phyloP scores from a whole-genome alignment of 2,329 filamentous ascomycete species.

The Verticillium tricorpus region DNA sequence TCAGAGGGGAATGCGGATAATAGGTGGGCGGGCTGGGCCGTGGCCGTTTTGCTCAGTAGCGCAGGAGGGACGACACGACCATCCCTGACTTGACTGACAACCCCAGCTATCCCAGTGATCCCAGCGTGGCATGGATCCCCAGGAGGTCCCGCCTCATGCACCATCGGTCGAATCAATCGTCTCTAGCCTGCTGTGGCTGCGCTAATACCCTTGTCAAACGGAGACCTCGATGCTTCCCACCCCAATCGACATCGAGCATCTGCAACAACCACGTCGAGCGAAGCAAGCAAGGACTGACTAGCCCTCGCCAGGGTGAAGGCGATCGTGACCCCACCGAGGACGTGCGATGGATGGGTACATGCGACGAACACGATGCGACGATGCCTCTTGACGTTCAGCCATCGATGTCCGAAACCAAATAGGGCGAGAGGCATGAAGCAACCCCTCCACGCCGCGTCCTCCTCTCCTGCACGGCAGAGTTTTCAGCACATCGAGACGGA shows the following conservation, averaged over 20 bases:
- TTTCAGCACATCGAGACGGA: background rate
- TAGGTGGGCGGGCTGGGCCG: background rate
- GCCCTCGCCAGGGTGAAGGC: too few relatives aligned
- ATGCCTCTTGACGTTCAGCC: too few relatives aligned
- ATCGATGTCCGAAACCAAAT: background rate
- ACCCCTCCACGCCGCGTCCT: background rate
- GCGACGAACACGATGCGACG: too few relatives aligned
- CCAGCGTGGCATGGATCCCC: background rate
- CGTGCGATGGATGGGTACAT: too few relatives aligned
- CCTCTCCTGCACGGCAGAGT: background rate
- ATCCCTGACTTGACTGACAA: background rate
- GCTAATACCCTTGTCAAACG: conserved; percentile 1
- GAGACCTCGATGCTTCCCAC: background rate
- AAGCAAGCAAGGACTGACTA: background rate
- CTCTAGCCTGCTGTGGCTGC: background rate
- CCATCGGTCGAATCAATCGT: background rate
- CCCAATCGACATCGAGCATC: background rate
- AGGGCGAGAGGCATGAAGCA: background rate
- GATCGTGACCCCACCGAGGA: too few relatives aligned
- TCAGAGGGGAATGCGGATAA: background rate
- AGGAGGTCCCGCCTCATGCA: background rate
- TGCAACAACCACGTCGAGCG: background rate
- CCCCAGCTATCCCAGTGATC: background rate
- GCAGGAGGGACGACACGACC: background rate
- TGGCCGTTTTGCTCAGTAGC: background rate